Evolutionary conservation across 352 stramenopile genomes (phyloP), one percentile per base, ranked within the genome.

Genomic region (Pythium grandisporangium): DNA sequence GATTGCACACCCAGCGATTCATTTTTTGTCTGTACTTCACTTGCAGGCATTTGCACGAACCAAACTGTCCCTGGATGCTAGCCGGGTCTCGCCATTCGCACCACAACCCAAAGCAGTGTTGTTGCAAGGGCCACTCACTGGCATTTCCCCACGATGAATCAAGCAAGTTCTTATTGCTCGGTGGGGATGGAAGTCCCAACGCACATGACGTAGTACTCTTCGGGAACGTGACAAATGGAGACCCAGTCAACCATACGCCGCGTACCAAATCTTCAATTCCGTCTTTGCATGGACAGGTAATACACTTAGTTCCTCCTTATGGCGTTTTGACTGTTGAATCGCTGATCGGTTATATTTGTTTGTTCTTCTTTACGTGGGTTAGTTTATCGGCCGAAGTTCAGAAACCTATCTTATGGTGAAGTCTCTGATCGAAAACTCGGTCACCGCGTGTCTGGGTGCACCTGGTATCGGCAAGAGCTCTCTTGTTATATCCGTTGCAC

Each of bases 391-490:
- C 1, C 72, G 74, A 24, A 83, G 86, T 39, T 74, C 70, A 7
- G 77, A 91, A 54, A 88, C 72, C 16, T 91, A 86, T 37, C 33
- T 84, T 24, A 68, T 91, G 51, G 72, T 91, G 26, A 79, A 78
- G 20, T 84, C 77, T 10, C 37, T 91, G n/a, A 53, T 55, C 11
- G 61, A 82, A n/a, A 85, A 84, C 45, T 63, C 76, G 1, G 77
- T 88, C 35, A 88, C 77, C 12, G 68, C 66, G 11, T 91, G 77
- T 30, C 54, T 85, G 4, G 77, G 77, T 5, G 77, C 74, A 2
- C 77, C 77, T 30, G 77, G 74, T 10, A 91, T 91, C 19, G 77
- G 77, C 29, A 91, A 90, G 45, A 86, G 71, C 38, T 91, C 77
- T 17, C 68, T 91, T 20, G 74, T 80, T 42, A 85, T 91, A 21